A percentile compares a stretch with the other conserved stretches of the same genome.
Evolutionary conservation across 1,284 basidiomycete species (phyloP).

Genomic region (Mycosarcoma maydis): DNA sequence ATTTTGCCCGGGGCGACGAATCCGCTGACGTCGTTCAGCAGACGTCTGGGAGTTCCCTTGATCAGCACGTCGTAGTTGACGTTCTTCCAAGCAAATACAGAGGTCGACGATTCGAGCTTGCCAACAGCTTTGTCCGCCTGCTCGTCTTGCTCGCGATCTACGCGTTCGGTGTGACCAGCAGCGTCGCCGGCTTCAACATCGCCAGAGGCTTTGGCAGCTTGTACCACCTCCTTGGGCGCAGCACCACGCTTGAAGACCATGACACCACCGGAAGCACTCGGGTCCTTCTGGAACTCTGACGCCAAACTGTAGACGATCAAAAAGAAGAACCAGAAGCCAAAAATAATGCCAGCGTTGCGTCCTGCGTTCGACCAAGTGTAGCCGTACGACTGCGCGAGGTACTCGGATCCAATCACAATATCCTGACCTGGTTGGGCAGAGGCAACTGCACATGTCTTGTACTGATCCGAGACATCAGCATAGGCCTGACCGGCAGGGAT

Average conservation of each 20-base stretch:
- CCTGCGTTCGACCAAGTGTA: constrained; percentile 41
- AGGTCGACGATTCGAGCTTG: constrained; percentile 51
- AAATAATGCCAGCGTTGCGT: constrained; percentile 57
- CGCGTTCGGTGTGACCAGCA: constrained; percentile 19
- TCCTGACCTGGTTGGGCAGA: constrained; percentile 47
- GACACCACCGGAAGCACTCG: constrained; percentile 49
- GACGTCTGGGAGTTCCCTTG: constrained; percentile 72
- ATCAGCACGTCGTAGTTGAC: constrained; percentile 70
- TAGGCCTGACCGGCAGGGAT: constrained; percentile 40
- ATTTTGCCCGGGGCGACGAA: constrained; percentile 82
- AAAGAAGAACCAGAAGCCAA: constrained; percentile 55
- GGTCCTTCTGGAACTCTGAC: constrained; percentile 56
- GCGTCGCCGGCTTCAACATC: constrained; percentile 26
- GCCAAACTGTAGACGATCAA: constrained; percentile 43
- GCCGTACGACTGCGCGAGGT: constrained; percentile 36
- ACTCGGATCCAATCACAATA: constrained; percentile 33
- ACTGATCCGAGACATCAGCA: constrained; percentile 67
- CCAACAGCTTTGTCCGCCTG: constrained; percentile 45
- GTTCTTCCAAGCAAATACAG: constrained; percentile 69
- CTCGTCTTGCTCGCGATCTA: constrained; percentile 42
- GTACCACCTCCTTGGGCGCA: constrained; percentile 28
- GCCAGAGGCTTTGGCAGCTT: constrained; percentile 27
- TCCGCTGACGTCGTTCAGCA: constrained; percentile 82
- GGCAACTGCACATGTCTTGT: constrained; percentile 53
- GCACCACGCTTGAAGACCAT: constrained; percentile 56